Conservation (phyloP, 2,329 filamentous ascomycete genomes). For the Trichophyton rubrum region DNA sequence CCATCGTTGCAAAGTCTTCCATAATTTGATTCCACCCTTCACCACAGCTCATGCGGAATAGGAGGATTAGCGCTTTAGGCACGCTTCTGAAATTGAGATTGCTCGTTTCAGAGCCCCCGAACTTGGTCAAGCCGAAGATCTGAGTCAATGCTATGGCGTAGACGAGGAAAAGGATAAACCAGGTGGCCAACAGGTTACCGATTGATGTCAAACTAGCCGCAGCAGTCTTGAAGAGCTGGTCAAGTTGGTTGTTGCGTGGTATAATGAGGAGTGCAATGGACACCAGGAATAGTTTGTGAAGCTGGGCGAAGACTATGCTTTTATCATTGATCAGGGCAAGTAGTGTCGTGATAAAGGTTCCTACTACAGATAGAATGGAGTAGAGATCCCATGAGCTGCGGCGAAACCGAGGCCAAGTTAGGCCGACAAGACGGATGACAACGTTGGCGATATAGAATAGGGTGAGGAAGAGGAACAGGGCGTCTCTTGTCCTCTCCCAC, state of each 20-base stretch:
- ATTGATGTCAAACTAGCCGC: slow-evolving; percentile 87
- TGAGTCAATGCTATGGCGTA: slow-evolving; percentile 95
- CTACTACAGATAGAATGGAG: slow-evolving; percentile 64
- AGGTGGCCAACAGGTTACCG: slow-evolving; percentile 82
- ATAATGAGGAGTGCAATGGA: slow-evolving; percentile 82
- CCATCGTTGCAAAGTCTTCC: slow-evolving; percentile 81
- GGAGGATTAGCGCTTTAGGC: slow-evolving; percentile 79
- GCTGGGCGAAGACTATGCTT: slow-evolving; percentile 53
- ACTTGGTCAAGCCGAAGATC: slow-evolving; percentile 86
- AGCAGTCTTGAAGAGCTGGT: slow-evolving; percentile 97
- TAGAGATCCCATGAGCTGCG: slow-evolving; percentile 94
- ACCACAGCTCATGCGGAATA: slow-evolving; percentile 86
- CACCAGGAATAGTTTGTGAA: slow-evolving; percentile 91
- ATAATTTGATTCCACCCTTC: slow-evolving; percentile 96
- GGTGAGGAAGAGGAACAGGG: slow-evolving; percentile 68
- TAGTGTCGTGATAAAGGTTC: slow-evolving; percentile 70
- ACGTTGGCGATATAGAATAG: slow-evolving; percentile 75
- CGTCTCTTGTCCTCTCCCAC: slow-evolving; percentile 60
- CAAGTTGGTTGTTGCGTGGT: slow-evolving; percentile 88
- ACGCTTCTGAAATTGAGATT: slow-evolving; percentile 91
- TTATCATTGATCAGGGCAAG: slow-evolving; percentile 52
- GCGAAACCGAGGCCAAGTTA: slow-evolving; percentile 84
- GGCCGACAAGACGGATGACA: slow-evolving; percentile 67
- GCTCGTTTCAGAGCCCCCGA: slow-evolving; percentile 56
- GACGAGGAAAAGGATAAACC: slow-evolving; percentile 92